phyloP scores from a whole-genome alignment of 1,284 basidiomycete genomes.

The Ustilago hordei region DNA sequence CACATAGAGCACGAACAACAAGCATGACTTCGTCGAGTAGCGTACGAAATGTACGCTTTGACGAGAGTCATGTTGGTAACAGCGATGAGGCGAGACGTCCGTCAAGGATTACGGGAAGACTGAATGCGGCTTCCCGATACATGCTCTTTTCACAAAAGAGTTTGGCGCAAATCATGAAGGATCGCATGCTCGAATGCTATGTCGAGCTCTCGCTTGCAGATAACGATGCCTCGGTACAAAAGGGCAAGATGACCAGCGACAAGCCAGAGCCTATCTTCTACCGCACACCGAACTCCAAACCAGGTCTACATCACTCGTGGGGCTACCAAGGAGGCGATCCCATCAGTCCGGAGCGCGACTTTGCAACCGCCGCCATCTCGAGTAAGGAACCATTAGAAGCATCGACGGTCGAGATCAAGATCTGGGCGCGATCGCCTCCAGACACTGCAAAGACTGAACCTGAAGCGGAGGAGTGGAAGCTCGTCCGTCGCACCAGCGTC shows the following conservation, averaged over 20 bases:
- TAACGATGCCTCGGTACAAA: not conserved
- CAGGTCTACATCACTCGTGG: constrained; percentile 49
- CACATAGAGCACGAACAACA: constrained; percentile 33
- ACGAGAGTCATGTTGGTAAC: constrained; percentile 26
- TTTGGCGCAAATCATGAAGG: constrained; percentile 42
- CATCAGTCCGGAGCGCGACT: constrained; percentile 40
- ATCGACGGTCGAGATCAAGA: constrained; percentile 22
- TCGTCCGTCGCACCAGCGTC: constrained; percentile 23
- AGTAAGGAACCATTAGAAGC: not conserved
- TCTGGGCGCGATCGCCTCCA: constrained; percentile 25
- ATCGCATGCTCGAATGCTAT: constrained; percentile 47
- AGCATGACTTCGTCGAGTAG: constrained; percentile 43
- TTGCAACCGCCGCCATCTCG: not conserved
- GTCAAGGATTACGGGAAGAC: constrained; percentile 15
- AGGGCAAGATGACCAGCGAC: not conserved
- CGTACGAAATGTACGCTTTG: constrained; percentile 45
- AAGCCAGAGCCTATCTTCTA: constrained; percentile 22
- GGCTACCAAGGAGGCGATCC: constrained; percentile 37
- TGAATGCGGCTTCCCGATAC: constrained; percentile 34
- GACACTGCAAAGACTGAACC: not conserved
- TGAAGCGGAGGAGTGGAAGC: constrained; percentile 25
- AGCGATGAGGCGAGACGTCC: constrained; percentile 17
- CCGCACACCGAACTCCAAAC: constrained; percentile 27
- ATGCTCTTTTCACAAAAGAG: constrained; percentile 37
- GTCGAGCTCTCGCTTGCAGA: constrained; percentile 35